Evolutionary conservation across 2,329 filamentous ascomycete species (phyloP).

Genomic region (Fusarium sp.): DNA sequence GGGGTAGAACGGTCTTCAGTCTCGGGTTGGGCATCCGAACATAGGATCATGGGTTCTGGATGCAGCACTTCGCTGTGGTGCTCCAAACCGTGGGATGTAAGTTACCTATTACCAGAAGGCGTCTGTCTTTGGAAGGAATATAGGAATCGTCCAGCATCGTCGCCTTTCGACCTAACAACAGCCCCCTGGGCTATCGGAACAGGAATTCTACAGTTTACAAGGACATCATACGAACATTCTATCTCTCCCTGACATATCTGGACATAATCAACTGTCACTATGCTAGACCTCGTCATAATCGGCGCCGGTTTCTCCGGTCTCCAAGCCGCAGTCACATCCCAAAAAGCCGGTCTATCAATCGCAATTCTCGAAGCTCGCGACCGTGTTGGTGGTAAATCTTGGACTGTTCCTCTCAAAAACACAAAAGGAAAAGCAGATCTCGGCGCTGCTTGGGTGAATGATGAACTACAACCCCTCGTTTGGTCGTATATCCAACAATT

Average conservation of each 20-base stretch:
- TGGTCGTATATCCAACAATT: constrained; percentile 53
- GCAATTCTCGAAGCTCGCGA: constrained; percentile 60
- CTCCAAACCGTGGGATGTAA: too few relatives aligned
- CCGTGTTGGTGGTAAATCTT: constrained; percentile 63
- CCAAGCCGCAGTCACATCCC: constrained; percentile 48
- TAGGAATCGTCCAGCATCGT: too few relatives aligned
- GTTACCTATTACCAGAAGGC: too few relatives aligned
- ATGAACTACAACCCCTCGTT: constrained; percentile 60
- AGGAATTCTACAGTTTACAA: background rate
- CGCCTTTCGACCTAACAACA: rapidly evolving
- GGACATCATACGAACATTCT: background rate
- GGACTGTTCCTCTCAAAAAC: constrained; percentile 47
- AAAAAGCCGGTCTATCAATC: constrained; percentile 50
- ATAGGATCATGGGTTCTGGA: background rate
- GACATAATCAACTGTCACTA: rapidly evolving
- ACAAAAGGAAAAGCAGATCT: constrained; percentile 57
- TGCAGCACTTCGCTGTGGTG: rapidly evolving
- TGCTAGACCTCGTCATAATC: constrained; percentile 51
- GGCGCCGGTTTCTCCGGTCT: constrained; percentile 57
- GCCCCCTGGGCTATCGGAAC: rapidly evolving
- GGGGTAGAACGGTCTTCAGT: background rate
- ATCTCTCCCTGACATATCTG: rapidly evolving
- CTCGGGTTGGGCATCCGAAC: background rate
- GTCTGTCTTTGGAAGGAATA: too few relatives aligned
- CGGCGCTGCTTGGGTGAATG: constrained; percentile 70